Base-by-base conservation (phyloP, 352 stramenopile genomes). In the Phytophthora foliorum region DNA sequence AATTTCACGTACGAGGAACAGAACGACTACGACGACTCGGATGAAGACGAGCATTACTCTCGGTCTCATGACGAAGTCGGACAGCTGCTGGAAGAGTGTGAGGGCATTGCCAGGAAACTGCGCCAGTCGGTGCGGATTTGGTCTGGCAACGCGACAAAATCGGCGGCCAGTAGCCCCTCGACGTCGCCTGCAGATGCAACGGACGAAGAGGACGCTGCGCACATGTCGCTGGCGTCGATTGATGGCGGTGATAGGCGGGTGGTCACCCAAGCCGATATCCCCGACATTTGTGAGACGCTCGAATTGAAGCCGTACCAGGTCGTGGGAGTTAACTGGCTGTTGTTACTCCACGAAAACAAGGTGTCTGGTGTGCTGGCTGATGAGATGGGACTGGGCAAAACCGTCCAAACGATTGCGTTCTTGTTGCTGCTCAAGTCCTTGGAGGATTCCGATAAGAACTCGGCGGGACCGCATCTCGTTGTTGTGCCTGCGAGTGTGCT, bases 311-410 rank as follows among this genome's bases (percentile, higher is more conserved):
- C 89, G 17, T 96, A 96, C 61, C 89, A 96, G 68, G 74, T 92
- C 4, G 89, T 95, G 24, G 89, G 89, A 4, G 68, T 96, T 17
- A 96, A 96, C 39, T 96, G 89, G 89, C 51, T 96, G 38, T 56
- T 94, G 24, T 38, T 95, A 16, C 69, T 95, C 6, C 88, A 88
- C 46, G 75, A 93, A 58, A 92, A 96, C 72, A 86, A 84, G 13
- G 77, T 95, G 22, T 94, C 86, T 6, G 83, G 86, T 9, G 88
- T 97, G 38, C 57, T 97, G 4, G 84, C 88, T 0, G 86, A 98
- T 61, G 92, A 98, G 56, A 98, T 98, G 94, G 93, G 94, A 21
- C 82, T 98, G 5, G 96, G 96, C 14, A 99, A 99, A 77, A 97
- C 89, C 3, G 88, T 95, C 3, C 89, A 97, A 60, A 92, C 86